Percentiles rank a stretch among this genome's conserved stretches.
phyloP scores from a whole-genome alignment of 2,329 filamentous ascomycete species.

The Claviceps africana region DNA sequence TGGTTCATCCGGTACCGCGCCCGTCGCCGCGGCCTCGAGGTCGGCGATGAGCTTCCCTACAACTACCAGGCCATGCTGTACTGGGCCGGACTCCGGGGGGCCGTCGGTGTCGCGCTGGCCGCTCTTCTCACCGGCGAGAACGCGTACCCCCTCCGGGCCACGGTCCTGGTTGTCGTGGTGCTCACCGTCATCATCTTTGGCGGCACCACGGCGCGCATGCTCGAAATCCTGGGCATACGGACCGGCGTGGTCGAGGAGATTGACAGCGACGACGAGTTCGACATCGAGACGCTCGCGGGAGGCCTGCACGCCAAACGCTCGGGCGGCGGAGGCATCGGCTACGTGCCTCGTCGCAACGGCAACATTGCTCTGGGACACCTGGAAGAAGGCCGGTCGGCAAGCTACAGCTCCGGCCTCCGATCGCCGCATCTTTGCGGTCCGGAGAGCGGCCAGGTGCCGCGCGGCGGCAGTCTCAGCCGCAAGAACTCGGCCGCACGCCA shows the following conservation, averaged over 20 bases:
- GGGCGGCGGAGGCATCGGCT: conserved; percentile 63
- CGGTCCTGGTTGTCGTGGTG: conserved; percentile 93
- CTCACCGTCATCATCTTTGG: conserved; percentile 98
- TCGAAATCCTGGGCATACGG: conserved; percentile 91
- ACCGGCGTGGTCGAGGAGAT: conserved; percentile 95
- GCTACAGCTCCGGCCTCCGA: conserved; percentile 40
- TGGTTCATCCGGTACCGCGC: conserved; percentile 83
- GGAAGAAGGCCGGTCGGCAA: conserved; percentile 22
- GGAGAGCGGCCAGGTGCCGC: conserved; percentile 28
- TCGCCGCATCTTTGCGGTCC: conserved; percentile 29
- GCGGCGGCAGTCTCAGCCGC: conserved; percentile 36
- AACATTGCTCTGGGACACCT: conserved; percentile 46
- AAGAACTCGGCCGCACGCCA: conserved; percentile 30
- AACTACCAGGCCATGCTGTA: conserved; percentile 99
- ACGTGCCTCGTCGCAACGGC: conserved; percentile 53
- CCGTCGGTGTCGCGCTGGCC: conserved; percentile 87
- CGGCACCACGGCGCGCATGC: conserved; percentile 91
- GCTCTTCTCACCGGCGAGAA: conserved; percentile 76
- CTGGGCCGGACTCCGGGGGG: conserved; percentile 91
- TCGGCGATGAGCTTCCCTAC: conserved; percentile 78
- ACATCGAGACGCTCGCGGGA: conserved; percentile 66
- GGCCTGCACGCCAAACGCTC: conserved; percentile 71
- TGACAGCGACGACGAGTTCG: conserved; percentile 96
- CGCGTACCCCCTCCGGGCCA: conserved; percentile 71
- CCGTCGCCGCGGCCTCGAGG: conserved; percentile 55